A percentile compares a stretch with the other conserved stretches of the same genome.
Conservation (phyloP, 2,329 filamentous ascomycete genomes). For the Mycocentrospora acerina region DNA sequence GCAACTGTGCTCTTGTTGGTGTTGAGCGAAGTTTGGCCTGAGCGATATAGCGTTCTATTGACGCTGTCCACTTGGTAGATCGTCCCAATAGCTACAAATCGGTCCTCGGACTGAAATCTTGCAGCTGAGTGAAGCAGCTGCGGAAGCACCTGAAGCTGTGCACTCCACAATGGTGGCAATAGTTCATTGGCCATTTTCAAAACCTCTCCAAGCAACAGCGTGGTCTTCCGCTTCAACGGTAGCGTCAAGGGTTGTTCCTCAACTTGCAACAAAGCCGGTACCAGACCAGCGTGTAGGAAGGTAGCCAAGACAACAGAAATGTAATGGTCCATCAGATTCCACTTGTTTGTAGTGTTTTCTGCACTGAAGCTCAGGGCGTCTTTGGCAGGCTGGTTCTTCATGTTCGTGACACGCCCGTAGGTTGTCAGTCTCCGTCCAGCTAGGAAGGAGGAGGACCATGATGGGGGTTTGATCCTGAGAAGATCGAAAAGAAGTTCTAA, state of each 20-base stretch:
- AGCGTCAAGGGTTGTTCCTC: slow-evolving; percentile 69
- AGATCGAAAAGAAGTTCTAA: slow-evolving; percentile 84
- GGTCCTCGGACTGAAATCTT: slow-evolving; percentile 68
- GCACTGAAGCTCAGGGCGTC: slow-evolving; percentile 62
- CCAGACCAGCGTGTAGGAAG: slow-evolving; percentile 76
- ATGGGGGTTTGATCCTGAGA: slow-evolving; percentile 85
- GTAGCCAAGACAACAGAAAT: slow-evolving; percentile 84
- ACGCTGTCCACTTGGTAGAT: slow-evolving; percentile 99
- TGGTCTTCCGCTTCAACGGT: slow-evolving; percentile 81
- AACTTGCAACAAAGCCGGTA: slow-evolving; percentile 56
- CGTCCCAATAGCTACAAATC: slow-evolving; percentile 81
- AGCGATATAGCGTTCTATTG: slow-evolving; percentile 86
- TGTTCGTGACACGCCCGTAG: slow-evolving; percentile 87
- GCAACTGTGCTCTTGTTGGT: slow-evolving; percentile 25
- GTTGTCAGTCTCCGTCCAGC: slow-evolving; percentile 91
- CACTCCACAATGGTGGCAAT: slow-evolving; percentile 78
- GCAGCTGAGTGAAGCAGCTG: slow-evolving; percentile 78
- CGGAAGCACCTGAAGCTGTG: slow-evolving; percentile 82
- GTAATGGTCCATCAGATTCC: slow-evolving; percentile 89
- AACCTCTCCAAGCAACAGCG: slow-evolving; percentile 85
- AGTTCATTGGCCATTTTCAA: slow-evolving; percentile 86
- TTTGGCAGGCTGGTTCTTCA: slow-evolving; percentile 63
- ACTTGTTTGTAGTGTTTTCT: slow-evolving; percentile 63
- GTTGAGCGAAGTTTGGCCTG: slow-evolving; percentile 53
- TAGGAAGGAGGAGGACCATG: slow-evolving; percentile 94